Percentiles rank a stretch among this genome's conserved stretches.
Evolutionary conservation across 345 rosid species (phyloP).

Genomic region (Boechera retrofracta): DNA sequence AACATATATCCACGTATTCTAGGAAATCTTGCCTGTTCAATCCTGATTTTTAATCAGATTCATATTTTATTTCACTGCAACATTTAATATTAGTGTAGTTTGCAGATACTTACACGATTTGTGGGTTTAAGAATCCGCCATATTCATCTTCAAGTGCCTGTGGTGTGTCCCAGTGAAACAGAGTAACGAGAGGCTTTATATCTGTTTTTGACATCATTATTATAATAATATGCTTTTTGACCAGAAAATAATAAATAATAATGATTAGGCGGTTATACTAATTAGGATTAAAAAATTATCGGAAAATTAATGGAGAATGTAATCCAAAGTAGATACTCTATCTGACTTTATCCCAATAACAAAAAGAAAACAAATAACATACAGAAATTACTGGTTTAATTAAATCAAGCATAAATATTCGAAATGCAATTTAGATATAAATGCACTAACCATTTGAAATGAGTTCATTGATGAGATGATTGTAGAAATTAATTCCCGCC

Average conservation of each 20-base stretch:
- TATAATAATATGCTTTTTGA: not conserved
- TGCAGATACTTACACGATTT: constrained; percentile 40
- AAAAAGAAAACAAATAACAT: too few species aligned
- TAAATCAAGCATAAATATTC: not conserved
- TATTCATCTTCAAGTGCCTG: constrained; percentile 52
- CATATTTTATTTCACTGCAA: constrained; percentile 33
- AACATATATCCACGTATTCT: constrained; percentile 36
- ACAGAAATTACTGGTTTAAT: too few species aligned
- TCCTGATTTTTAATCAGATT: not conserved
- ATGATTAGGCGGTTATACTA: not conserved
- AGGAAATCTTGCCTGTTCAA: constrained; percentile 36
- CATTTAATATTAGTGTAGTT: constrained; percentile 28
- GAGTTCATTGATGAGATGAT: constrained; percentile 50
- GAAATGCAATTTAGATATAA: not conserved
- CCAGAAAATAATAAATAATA: too few species aligned
- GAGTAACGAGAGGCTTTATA: constrained; percentile 47
- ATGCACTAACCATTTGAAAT: constrained; percentile 35
- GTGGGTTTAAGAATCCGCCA: constrained; percentile 49
- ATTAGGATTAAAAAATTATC: not conserved
- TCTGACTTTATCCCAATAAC: too few species aligned
- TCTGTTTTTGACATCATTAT: constrained; percentile 14
- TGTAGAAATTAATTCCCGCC: constrained; percentile 47
- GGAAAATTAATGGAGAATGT: too few species aligned
- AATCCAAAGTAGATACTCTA: too few species aligned
- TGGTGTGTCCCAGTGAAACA: constrained; percentile 58